phyloP scores from a whole-genome alignment of 179 eudicot genomes.

The Spergularia azorica region DNA sequence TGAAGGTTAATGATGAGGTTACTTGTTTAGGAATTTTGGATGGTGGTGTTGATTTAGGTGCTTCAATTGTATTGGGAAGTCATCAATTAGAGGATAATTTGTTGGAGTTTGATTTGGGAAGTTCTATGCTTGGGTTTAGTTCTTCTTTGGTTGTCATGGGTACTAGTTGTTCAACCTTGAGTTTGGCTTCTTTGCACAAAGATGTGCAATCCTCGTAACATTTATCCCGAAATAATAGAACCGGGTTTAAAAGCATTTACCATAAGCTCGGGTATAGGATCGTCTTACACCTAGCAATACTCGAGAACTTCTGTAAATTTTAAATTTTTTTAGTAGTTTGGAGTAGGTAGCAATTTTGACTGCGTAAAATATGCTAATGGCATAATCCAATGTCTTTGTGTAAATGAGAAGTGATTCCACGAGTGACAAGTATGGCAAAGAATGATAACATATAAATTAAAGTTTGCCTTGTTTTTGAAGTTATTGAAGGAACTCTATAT shows the following conservation, averaged over 20 bases:
- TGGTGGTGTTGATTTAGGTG: constrained; percentile 46
- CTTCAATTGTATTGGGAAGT: constrained; percentile 60
- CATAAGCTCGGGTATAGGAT: too few relatives aligned
- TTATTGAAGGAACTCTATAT: too few relatives aligned
- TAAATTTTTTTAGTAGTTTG: neutral
- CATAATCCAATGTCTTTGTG: constrained; percentile 8
- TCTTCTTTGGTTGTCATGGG: constrained; percentile 42
- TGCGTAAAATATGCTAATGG: constrained; percentile 7
- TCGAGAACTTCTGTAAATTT: neutral
- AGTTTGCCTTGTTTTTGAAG: too few relatives aligned
- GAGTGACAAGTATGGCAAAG: neutral
- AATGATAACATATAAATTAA: neutral
- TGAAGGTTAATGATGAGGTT: constrained; percentile 41
- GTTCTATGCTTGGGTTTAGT: constrained; percentile 71
- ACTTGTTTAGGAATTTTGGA: constrained; percentile 66
- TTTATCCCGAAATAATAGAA: too few relatives aligned
- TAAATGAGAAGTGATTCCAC: constrained; percentile 3
- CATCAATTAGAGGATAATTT: constrained; percentile 74
- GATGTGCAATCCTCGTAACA: constrained; percentile 17
- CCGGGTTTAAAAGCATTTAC: too few relatives aligned
- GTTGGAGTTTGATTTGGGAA: constrained; percentile 66
- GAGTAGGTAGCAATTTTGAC: neutral
- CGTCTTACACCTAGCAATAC: too few relatives aligned
- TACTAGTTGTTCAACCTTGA: constrained; percentile 49
- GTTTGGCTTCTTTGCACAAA: neutral